These are phyloP conservation scores for Paramecium caudatum DNA, from an alignment of 73 alveolate genomes.

Conservation along the genomic window DNA sequence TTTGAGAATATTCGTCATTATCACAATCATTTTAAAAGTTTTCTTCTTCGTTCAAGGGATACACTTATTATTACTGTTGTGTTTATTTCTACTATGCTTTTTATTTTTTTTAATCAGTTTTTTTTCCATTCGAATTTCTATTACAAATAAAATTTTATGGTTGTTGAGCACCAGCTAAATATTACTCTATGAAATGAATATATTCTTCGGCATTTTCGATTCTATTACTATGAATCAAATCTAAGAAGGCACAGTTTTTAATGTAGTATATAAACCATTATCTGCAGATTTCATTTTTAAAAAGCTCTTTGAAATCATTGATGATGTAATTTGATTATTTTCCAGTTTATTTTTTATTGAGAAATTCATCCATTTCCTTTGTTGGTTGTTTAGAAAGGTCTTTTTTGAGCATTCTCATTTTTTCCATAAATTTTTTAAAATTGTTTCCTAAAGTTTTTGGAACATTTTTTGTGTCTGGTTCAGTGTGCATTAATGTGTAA, in stretches of 20 bases:
- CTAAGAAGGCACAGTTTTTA: not conserved
- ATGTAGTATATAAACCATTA: not conserved
- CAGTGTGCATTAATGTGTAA: not conserved
- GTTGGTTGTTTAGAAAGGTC: too few relatives aligned
- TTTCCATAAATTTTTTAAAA: slow-evolving; percentile 29
- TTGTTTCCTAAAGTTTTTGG: slow-evolving; percentile 56
- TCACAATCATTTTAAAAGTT: too few relatives aligned
- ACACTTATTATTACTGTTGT: too few relatives aligned
- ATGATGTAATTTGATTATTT: not conserved
- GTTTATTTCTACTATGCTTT: not conserved
- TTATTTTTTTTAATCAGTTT: not conserved
- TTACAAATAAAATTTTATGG: slow-evolving; percentile 28
- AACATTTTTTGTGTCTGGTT: not conserved
- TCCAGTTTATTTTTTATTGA: not conserved
- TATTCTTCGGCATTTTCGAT: not conserved
- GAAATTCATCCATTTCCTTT: not conserved
- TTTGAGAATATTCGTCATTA: too few relatives aligned
- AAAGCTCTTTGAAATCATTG: slow-evolving; percentile 1
- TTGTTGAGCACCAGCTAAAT: slow-evolving; percentile 24
- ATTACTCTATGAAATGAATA: not conserved
- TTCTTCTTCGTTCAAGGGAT: too few relatives aligned
- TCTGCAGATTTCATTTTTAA: too few relatives aligned
- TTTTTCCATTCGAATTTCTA: not conserved
- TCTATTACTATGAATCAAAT: slow-evolving; percentile 35
- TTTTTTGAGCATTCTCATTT: too few relatives aligned